Conservation (phyloP, 495 filamentous ascomycete genomes). For the Lineolata rhizophorae region DNA sequence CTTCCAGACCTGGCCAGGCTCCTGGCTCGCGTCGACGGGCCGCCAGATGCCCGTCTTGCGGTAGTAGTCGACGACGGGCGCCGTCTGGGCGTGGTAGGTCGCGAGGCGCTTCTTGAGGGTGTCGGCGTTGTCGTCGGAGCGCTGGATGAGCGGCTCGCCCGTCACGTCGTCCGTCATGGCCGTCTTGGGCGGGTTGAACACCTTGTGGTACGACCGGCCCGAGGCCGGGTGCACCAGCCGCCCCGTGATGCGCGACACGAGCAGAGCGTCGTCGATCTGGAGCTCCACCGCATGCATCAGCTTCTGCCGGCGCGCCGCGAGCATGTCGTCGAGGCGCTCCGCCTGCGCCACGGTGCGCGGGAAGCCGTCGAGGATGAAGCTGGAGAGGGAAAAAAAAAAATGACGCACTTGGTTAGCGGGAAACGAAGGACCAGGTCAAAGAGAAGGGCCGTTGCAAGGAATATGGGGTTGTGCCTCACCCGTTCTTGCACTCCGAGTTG, state of each 20-base stretch:
- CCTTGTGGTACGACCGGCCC: constrained; percentile 88
- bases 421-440: neutral
- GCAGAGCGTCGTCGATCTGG: constrained; percentile 81
- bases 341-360: constrained; percentile 90
- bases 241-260: constrained; percentile 91
- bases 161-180: constrained; percentile 92
- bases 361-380: constrained; percentile 98
- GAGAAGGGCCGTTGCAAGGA: no score
- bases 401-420: neutral
- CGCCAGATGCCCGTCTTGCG: constrained; percentile 93
- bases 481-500: constrained; percentile 90
- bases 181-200: constrained; percentile 95
- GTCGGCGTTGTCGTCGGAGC: constrained; percentile 93
- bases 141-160: constrained; percentile 89
- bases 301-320: constrained; percentile 43
- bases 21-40: constrained; percentile 87
- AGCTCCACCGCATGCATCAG: constrained; percentile 90
- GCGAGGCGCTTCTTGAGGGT: constrained; percentile 82
- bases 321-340: constrained; percentile 84
- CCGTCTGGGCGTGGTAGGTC: constrained; percentile 87
- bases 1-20: constrained; percentile 90
- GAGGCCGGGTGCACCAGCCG: constrained; percentile 89
- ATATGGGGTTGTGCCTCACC: constrained; percentile 37
- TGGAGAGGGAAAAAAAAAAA: constrained; percentile 16
- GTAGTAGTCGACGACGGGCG: constrained; percentile 87